Conservation (phyloP, 1,284 basidiomycete genomes). For the Malassezia vespertilionis region DNA sequence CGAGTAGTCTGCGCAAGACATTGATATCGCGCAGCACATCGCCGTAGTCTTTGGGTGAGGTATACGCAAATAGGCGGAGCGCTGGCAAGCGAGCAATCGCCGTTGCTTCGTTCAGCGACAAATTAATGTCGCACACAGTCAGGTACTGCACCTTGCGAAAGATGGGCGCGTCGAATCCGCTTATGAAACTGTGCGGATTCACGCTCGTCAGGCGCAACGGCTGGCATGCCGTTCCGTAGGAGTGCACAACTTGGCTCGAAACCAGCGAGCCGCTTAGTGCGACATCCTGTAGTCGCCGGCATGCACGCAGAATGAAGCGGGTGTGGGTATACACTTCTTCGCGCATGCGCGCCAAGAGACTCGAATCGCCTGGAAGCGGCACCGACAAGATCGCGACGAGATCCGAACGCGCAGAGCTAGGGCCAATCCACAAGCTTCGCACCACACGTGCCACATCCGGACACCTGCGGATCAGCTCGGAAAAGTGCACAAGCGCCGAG, state of each 20-base stretch:
- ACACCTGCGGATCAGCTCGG: neutral
- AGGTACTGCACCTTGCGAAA: conserved; percentile 31
- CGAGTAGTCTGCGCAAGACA: conserved; percentile 24
- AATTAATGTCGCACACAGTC: conserved; percentile 34
- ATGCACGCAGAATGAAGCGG: conserved; percentile 29
- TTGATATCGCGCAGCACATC: conserved; percentile 27
- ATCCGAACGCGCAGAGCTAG: conserved; percentile 27
- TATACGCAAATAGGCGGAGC: conserved; percentile 29
- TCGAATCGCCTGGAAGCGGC: conserved; percentile 22
- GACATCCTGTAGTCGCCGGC: conserved; percentile 32
- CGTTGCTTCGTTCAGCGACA: conserved; percentile 37
- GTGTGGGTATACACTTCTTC: conserved; percentile 21
- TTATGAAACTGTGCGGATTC: conserved; percentile 42
- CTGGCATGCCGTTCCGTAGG: conserved; percentile 42
- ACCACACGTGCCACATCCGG: conserved; percentile 27
- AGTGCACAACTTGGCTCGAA: conserved; percentile 25
- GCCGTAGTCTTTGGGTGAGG: conserved; percentile 36
- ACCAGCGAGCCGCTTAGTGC: conserved; percentile 38
- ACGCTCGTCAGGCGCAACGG: conserved; percentile 33
- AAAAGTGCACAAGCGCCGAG: conserved; percentile 1
- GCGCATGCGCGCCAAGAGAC: conserved; percentile 24
- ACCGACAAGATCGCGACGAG: conserved; percentile 34
- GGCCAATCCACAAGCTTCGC: conserved; percentile 35
- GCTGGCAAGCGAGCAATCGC: conserved; percentile 33
- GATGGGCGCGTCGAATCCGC: conserved; percentile 38